phyloP scores from a whole-genome alignment of 495 filamentous ascomycete species.

The Cercophora scortea region DNA sequence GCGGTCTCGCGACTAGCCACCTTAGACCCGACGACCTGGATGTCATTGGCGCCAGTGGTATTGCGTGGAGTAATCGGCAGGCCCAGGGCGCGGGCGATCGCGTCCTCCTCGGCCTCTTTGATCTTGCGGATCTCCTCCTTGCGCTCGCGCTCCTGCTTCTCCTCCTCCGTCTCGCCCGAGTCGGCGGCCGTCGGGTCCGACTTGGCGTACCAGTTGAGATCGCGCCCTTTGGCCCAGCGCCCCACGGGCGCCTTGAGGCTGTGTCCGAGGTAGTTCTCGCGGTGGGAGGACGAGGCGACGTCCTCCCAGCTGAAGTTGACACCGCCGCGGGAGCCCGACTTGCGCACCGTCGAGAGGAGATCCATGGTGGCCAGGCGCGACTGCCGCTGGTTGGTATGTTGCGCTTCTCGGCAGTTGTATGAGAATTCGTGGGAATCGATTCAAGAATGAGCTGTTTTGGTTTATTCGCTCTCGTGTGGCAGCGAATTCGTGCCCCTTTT shows the following conservation, averaged over 20 bases:
- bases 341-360: slow-evolving; percentile 84
- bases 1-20: slow-evolving; percentile 6
- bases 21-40: slow-evolving; percentile 27
- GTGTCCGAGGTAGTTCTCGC: slow-evolving; percentile 97
- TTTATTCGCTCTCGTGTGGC: too few species aligned
- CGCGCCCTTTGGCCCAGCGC: slow-evolving; percentile 86
- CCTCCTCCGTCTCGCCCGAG: slow-evolving; percentile 50
- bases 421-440: too few species aligned
- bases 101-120: slow-evolving; percentile 92
- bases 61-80: slow-evolving; percentile 55
- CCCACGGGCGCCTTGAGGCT: slow-evolving; percentile 93
- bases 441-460: too few species aligned
- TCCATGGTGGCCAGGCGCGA: slow-evolving; percentile 61
- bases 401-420: too few species aligned
- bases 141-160: slow-evolving; percentile 53
- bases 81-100: slow-evolving; percentile 72
- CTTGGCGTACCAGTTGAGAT: slow-evolving; percentile 86
- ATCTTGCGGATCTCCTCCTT: slow-evolving; percentile 72
- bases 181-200: slow-evolving; percentile 41
- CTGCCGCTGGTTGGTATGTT: too few species aligned
- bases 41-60: slow-evolving; percentile 41
- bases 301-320: slow-evolving; percentile 95
- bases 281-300: slow-evolving; percentile 76
- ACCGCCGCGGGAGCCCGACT: slow-evolving; percentile 89
- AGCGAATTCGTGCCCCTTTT: too few species aligned